phyloP scores from a whole-genome alignment of 1,284 basidiomycete genomes.

The Heimioporus retisporus region DNA sequence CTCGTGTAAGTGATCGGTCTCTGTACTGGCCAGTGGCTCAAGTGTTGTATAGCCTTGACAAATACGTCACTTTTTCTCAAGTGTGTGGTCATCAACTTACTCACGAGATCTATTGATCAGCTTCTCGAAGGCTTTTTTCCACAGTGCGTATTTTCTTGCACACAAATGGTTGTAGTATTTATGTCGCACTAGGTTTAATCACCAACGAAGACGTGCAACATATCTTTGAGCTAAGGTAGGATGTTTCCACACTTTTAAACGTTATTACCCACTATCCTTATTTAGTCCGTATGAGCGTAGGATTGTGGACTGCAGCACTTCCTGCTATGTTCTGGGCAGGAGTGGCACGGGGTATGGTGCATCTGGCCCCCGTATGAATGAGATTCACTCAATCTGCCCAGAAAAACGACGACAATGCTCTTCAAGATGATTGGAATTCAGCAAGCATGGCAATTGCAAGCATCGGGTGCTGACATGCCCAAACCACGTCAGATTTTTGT shows the following conservation, averaged over 20 bases:
- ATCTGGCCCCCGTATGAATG: not conserved
- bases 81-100: slow-evolving; percentile 28
- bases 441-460: slow-evolving; percentile 53
- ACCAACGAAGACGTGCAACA: slow-evolving; percentile 58
- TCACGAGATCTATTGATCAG: not conserved
- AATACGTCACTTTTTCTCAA: slow-evolving; percentile 73
- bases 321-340: slow-evolving; percentile 76
- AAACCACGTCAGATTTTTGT: slow-evolving; percentile 77
- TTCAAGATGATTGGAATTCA: slow-evolving; percentile 80
- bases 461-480: slow-evolving; percentile 28
- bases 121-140: slow-evolving; percentile 57
- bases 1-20: slow-evolving; percentile 58
- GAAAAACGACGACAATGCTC: slow-evolving; percentile 81
- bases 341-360: slow-evolving; percentile 75
- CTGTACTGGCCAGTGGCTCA: slow-evolving; percentile 4
- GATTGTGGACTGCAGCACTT: slow-evolving; percentile 69
- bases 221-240: slow-evolving; percentile 66
- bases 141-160: slow-evolving; percentile 48
- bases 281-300: slow-evolving; percentile 64
- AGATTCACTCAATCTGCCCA: slow-evolving; percentile 35
- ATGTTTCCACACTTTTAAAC: slow-evolving; percentile 31
- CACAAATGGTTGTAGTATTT: slow-evolving; percentile 18
- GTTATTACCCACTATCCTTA: not conserved
- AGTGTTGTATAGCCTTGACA: slow-evolving; percentile 60
- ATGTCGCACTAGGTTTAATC: slow-evolving; percentile 51